Evolutionary conservation across 768 basidiomycete species (phyloP).

Genomic region (Cystobasidium ongulense): DNA sequence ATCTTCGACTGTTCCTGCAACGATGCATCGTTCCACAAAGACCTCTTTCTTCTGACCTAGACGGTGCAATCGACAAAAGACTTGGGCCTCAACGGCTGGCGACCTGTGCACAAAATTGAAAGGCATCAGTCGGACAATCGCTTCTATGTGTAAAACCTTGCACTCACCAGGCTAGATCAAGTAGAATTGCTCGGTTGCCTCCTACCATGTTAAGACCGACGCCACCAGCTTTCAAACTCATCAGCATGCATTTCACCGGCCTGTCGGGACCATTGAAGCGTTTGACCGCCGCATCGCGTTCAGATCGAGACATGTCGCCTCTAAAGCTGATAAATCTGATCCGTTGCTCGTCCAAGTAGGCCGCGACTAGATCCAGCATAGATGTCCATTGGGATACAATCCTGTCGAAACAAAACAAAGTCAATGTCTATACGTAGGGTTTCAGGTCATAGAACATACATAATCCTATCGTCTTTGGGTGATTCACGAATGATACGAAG

Average conservation of each 20-base stretch:
- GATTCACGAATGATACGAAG: neutral
- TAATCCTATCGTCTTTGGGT: neutral
- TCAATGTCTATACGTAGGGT: neutral
- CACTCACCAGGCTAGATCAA: constrained; percentile 11
- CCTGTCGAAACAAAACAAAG: no score
- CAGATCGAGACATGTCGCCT: constrained; percentile 1
- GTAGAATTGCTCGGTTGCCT: constrained; percentile 5
- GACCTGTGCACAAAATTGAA: neutral
- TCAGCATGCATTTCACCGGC: neutral
- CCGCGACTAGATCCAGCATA: neutral
- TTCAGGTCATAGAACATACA: neutral
- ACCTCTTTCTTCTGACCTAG: constrained; percentile 1
- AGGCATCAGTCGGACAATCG: neutral
- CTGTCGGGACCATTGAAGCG: neutral
- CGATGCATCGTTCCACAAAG: neutral
- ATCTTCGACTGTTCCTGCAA: constrained; percentile 4
- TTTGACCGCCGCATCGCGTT: neutral
- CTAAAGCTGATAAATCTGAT: neutral
- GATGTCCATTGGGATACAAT: neutral
- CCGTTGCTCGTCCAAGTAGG: neutral
- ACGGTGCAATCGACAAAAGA: neutral
- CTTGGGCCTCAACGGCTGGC: neutral
- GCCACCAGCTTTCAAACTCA: neutral
- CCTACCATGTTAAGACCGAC: constrained; percentile 8
- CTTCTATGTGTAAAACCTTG: neutral